A percentile compares a stretch with the other conserved stretches of the same genome.
Evolutionary conservation across 352 stramenopile genomes (phyloP).

Genomic region (Globisporangium sylvaticum): DNA sequence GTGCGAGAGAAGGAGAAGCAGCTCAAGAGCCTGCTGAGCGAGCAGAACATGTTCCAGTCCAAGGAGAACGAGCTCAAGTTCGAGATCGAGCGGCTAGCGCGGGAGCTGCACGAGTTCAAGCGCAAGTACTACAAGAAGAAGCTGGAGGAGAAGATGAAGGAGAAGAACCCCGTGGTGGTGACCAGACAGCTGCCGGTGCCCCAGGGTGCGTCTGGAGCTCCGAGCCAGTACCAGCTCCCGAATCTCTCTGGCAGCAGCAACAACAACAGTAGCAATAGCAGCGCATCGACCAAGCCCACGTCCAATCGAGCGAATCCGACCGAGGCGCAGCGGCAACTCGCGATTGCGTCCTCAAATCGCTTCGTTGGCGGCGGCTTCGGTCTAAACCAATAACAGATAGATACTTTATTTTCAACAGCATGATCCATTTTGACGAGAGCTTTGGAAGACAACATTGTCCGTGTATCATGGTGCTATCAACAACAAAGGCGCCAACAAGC

Average conservation of each 20-base stretch:
- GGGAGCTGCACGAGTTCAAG: slow-evolving; percentile 93
- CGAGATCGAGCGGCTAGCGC: slow-evolving; percentile 90
- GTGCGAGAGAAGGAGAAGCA: slow-evolving; percentile 96
- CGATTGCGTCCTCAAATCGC: slow-evolving; percentile 80
- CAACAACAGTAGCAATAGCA: slow-evolving; percentile 22
- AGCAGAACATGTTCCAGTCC: slow-evolving; percentile 96
- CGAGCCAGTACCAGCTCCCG: slow-evolving; percentile 28
- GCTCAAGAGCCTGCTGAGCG: slow-evolving; percentile 94
- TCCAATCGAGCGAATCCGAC: slow-evolving; percentile 35
- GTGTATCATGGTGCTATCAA: background rate
- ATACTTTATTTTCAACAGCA: slow-evolving; percentile 2
- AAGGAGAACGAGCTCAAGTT: slow-evolving; percentile 95
- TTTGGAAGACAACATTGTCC: background rate
- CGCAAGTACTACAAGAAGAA: slow-evolving; percentile 95
- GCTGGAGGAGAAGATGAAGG: slow-evolving; percentile 81
- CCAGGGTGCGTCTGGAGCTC: background rate
- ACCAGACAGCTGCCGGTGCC: slow-evolving; percentile 15
- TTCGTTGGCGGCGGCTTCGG: slow-evolving; percentile 93
- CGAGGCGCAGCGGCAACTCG: slow-evolving; percentile 82
- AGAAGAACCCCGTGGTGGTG: slow-evolving; percentile 40
- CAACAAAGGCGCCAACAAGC: background rate
- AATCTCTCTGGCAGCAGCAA: slow-evolving; percentile 23
- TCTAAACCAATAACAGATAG: slow-evolving; percentile 79
- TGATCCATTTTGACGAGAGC: background rate
- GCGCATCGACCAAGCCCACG: slow-evolving; percentile 1